Evolutionary conservation across 768 basidiomycete genomes (phyloP).

Genomic region (Pholiota microspora): DNA sequence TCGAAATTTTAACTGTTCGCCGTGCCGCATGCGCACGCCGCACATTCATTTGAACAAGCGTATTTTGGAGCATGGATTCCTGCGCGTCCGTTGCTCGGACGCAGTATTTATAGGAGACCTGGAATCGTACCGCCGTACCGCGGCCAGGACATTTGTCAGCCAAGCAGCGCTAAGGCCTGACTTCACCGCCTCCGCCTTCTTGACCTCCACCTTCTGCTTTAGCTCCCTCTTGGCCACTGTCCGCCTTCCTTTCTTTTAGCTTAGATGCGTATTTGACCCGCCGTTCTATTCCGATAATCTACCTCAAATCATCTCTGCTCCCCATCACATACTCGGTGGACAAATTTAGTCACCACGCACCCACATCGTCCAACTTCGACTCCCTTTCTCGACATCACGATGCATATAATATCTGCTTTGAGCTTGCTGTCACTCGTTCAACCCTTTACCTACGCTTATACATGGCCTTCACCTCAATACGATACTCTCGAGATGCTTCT

Average conservation of each 20-base stretch:
- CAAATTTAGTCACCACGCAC: constrained; percentile 1
- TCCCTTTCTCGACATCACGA: constrained; percentile 1
- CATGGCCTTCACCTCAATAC: constrained; percentile 36
- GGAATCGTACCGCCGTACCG: not conserved
- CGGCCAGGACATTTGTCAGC: not conserved
- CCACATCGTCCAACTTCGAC: not conserved
- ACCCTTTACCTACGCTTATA: constrained; percentile 22
- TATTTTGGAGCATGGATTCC: not conserved
- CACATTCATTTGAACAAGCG: too few relatives aligned
- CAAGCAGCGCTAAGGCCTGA: not conserved
- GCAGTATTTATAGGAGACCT: not conserved
- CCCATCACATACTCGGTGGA: not conserved
- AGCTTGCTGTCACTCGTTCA: constrained; percentile 20
- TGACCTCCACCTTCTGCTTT: not conserved
- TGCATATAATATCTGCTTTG: constrained; percentile 10
- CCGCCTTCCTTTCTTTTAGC: constrained; percentile 3
- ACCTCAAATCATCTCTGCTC: not conserved
- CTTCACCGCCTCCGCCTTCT: not conserved
- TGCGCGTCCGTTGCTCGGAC: not conserved
- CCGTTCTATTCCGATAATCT: not conserved
- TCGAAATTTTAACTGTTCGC: too few relatives aligned
- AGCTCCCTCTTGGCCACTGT: not conserved
- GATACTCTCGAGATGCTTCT: constrained; percentile 32
- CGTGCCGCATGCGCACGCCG: too few relatives aligned
- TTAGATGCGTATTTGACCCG: constrained; percentile 5